phyloP scores from a whole-genome alignment of 495 filamentous ascomycete genomes.

The Neurospora discreta region DNA sequence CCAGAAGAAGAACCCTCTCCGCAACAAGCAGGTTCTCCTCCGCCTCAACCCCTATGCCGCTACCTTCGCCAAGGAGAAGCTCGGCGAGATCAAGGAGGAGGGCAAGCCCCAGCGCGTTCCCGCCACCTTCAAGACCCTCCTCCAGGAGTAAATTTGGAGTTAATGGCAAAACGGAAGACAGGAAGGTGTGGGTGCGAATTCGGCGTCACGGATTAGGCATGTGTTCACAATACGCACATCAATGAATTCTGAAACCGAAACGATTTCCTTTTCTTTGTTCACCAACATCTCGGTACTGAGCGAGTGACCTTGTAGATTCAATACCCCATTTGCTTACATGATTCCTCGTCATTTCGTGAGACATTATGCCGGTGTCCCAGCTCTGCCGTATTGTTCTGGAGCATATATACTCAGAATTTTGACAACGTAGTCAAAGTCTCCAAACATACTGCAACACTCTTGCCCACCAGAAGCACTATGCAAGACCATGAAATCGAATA shows the following conservation, averaged over 20 bases:
- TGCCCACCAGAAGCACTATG: no score
- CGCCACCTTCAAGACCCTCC: slow-evolving; percentile 25
- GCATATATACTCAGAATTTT: no score
- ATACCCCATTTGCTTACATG: neutral
- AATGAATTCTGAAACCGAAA: slow-evolving; percentile 29
- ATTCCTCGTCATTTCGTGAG: neutral
- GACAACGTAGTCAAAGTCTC: no score
- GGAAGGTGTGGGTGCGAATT: slow-evolving; percentile 18
- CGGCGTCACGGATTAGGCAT: slow-evolving; percentile 30
- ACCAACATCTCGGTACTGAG: neutral
- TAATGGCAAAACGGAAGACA: slow-evolving; percentile 7
- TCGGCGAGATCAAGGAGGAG: slow-evolving; percentile 30
- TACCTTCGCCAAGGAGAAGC: slow-evolving; percentile 63
- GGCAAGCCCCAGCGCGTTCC: slow-evolving; percentile 26
- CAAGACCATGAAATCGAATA: no score
- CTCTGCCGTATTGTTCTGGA: no score
- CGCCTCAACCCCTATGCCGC: slow-evolving; percentile 94
- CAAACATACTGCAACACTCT: no score
- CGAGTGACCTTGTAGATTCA: neutral
- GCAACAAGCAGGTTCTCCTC: slow-evolving; percentile 94
- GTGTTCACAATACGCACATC: slow-evolving; percentile 14
- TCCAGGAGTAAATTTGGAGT: slow-evolving; percentile 20
- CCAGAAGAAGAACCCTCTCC: slow-evolving; percentile 99
- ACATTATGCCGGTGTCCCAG: neutral
- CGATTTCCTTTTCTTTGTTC: neutral